These are phyloP conservation scores for Pilasporangium apinafurcum DNA, from an alignment of 352 stramenopile species.

Conservation along the genomic window DNA sequence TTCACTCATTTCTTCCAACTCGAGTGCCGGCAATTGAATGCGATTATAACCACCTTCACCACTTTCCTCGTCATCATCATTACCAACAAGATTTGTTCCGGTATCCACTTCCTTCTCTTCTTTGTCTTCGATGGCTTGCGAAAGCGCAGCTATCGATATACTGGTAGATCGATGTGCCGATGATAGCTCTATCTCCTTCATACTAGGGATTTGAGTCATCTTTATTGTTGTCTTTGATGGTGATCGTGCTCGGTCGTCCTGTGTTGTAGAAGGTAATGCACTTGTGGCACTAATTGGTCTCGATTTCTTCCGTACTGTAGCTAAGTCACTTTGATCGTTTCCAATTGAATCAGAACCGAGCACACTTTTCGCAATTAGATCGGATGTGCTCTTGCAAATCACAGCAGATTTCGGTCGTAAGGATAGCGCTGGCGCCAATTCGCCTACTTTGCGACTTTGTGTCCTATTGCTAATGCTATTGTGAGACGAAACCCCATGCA, in stretches of 20 bases:
- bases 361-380: conserved; percentile 14
- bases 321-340: not conserved
- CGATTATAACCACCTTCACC: not conserved
- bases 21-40: conserved; percentile 6
- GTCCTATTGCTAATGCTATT: not conserved
- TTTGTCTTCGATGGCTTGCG: conserved; percentile 20
- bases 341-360: not conserved
- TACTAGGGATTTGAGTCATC: not conserved
- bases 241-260: not conserved
- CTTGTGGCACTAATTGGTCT: conserved; percentile 29
- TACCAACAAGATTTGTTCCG: not conserved
- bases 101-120: not conserved
- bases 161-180: not conserved
- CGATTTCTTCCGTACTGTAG: not conserved
- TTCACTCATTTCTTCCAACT: conserved; percentile 57
- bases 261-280: conserved; percentile 7
- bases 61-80: conserved; percentile 2
- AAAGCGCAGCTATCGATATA: conserved; percentile 10
- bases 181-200: not conserved
- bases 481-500: conserved; percentile 1
- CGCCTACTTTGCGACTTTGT: not conserved
- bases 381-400: conserved; percentile 34
- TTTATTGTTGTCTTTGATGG: not conserved
- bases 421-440: too few species aligned
- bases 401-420: conserved; percentile 41